Conservation (phyloP, 2,329 filamentous ascomycete genomes). For the Neofusicoccum parvum region DNA sequence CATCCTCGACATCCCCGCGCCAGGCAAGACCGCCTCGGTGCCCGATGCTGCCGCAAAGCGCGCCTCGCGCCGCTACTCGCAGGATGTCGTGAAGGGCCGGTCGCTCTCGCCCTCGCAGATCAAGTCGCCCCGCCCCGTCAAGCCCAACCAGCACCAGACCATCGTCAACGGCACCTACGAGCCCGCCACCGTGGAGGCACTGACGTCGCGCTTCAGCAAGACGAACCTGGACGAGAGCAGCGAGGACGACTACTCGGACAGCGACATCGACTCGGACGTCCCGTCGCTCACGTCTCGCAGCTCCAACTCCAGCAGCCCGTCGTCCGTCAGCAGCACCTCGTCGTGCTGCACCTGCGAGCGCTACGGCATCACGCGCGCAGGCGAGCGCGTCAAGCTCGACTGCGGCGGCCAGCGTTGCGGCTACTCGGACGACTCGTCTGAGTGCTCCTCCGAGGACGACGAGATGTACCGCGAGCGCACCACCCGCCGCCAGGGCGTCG, state of each 20-base stretch:
- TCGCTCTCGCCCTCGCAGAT: slow-evolving; percentile 87
- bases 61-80: slow-evolving; percentile 56
- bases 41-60: slow-evolving; percentile 47
- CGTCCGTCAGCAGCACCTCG: slow-evolving; percentile 58
- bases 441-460: slow-evolving; percentile 72
- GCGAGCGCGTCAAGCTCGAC: slow-evolving; percentile 93
- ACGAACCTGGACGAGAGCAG: slow-evolving; percentile 58
- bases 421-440: slow-evolving; percentile 70
- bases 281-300: slow-evolving; percentile 67
- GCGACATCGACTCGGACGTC: slow-evolving; percentile 65
- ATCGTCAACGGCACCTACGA: slow-evolving; percentile 82
- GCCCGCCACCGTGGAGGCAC: slow-evolving; percentile 74
- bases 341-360: slow-evolving; percentile 86
- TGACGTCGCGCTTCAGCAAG: slow-evolving; percentile 72
- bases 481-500: slow-evolving; percentile 50
- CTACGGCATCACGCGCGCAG: slow-evolving; percentile 92
- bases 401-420: slow-evolving; percentile 88
- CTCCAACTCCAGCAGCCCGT: slow-evolving; percentile 67
- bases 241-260: slow-evolving; percentile 64
- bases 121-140: slow-evolving; percentile 84
- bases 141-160: slow-evolving; percentile 82
- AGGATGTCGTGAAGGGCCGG: slow-evolving; percentile 83
- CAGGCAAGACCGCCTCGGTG: slow-evolving; percentile 47
- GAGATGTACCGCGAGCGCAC: slow-evolving; percentile 58
- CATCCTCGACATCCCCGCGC: slow-evolving; percentile 82